These are phyloP conservation scores for Neonectria coccinea DNA, from an alignment of 2,329 filamentous ascomycete species.

Conservation along the genomic window DNA sequence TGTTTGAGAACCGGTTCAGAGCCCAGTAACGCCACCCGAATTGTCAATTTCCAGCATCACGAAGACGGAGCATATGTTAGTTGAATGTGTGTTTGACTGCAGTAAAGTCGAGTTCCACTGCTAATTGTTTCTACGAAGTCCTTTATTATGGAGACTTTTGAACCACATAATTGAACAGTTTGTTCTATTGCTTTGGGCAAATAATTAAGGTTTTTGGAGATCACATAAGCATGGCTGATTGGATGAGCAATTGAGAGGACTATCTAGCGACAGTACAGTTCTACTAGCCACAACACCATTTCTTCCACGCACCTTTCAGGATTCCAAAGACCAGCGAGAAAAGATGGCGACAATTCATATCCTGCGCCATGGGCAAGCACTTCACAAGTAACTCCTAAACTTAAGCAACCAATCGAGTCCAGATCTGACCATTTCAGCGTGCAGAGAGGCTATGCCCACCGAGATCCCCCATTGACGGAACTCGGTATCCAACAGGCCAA, in stretches of 20 bases:
- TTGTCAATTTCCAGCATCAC: conserved; percentile 12
- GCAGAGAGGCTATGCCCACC: conserved; percentile 3
- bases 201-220: not conserved
- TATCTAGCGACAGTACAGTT: not conserved
- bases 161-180: too few species aligned
- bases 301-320: not conserved
- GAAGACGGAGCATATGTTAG: too few species aligned
- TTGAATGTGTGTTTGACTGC: too few species aligned
- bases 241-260: not conserved
- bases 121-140: too few species aligned
- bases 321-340: not conserved
- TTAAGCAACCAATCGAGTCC: not conserved
- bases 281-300: not conserved
- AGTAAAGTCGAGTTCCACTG: too few species aligned
- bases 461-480: conserved; percentile 16
- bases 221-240: not conserved
- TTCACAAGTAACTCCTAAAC: conserved; percentile 5
- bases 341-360: conserved; percentile 13
- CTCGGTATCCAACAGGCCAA: conserved; percentile 14
- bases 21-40: conserved; percentile 7
- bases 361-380: conserved; percentile 16
- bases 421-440: not conserved
- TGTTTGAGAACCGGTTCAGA: too few species aligned
- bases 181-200: too few species aligned
- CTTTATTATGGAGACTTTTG: too few species aligned